Evolutionary conservation across 352 stramenopile species (phyloP).

Genomic region (Phytophthora ohioensis): DNA sequence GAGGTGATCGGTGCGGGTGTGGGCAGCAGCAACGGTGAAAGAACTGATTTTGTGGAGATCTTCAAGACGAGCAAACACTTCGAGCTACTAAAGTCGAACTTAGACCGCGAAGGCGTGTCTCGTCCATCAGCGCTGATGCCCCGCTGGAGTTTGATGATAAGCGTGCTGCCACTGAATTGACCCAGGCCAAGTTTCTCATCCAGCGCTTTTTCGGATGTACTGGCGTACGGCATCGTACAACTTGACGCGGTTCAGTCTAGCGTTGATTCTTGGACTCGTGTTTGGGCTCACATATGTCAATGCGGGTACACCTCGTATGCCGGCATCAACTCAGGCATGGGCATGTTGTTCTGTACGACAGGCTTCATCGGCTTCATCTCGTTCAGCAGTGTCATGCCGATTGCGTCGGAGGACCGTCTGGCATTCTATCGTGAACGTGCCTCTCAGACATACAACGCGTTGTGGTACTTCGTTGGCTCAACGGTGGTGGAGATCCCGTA

Average conservation of each 20-base stretch:
- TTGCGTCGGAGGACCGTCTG: slow-evolving; percentile 78
- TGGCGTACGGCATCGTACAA: slow-evolving; percentile 62
- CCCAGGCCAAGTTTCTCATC: slow-evolving; percentile 50
- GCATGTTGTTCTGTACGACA: slow-evolving; percentile 75
- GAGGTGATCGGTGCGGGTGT: slow-evolving; percentile 57
- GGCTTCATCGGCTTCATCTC: slow-evolving; percentile 75
- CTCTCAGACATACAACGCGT: slow-evolving; percentile 55
- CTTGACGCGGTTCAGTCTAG: slow-evolving; percentile 50
- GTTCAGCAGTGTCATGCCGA: slow-evolving; percentile 69
- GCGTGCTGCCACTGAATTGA: slow-evolving; percentile 13
- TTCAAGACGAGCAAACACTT: slow-evolving; percentile 44
- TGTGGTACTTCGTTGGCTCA: slow-evolving; percentile 34
- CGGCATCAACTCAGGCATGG: slow-evolving; percentile 35
- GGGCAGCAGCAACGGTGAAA: slow-evolving; percentile 31
- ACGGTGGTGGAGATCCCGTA: slow-evolving; percentile 59
- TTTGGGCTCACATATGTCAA: slow-evolving; percentile 35
- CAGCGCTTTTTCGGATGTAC: slow-evolving; percentile 72
- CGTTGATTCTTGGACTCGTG: slow-evolving; percentile 30
- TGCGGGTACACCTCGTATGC: slow-evolving; percentile 32
- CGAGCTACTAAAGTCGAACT: slow-evolving; percentile 33
- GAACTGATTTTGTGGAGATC: slow-evolving; percentile 42
- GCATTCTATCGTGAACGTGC: slow-evolving; percentile 90
- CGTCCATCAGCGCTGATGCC: slow-evolving; percentile 6
- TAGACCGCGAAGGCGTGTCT: slow-evolving; percentile 44
- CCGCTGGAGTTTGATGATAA: too few species aligned